A percentile compares a stretch with the other conserved stretches of the same genome.
Evolutionary conservation across 805 yeast genomes (phyloP).

Genomic region (Hanseniaspora mollemarum): DNA sequence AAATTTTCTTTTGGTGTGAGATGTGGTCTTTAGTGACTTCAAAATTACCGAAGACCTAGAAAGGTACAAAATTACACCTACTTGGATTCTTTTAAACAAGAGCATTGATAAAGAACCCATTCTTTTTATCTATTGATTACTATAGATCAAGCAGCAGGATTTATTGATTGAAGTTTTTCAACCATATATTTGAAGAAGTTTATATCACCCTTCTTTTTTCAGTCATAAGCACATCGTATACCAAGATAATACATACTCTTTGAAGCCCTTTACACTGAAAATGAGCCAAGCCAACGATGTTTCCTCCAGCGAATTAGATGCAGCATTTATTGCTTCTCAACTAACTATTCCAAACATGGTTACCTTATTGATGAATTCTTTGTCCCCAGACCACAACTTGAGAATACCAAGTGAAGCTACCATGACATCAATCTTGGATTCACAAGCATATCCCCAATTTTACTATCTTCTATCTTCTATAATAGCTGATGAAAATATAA

Average conservation of each 20-base stretch:
- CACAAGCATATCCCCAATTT: slow-evolving; percentile 65
- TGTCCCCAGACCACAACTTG: slow-evolving; percentile 43
- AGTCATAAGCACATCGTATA: no score
- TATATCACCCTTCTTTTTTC: no score
- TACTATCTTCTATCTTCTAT: slow-evolving; percentile 59
- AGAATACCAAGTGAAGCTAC: slow-evolving; percentile 64
- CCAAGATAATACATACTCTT: no score
- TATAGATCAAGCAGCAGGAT: no score
- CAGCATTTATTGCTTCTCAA: slow-evolving; percentile 2
- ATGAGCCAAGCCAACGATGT: not conserved
- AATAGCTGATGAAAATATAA: slow-evolving; percentile 46
- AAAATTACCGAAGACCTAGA: no score
- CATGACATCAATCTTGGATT: slow-evolving; percentile 58
- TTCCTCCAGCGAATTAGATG: not conserved
- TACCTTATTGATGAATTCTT: slow-evolving; percentile 2
- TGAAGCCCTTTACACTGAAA: not conserved
- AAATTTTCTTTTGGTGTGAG: not conserved
- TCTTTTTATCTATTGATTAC: no score
- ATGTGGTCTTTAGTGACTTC: not conserved
- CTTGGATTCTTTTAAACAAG: no score
- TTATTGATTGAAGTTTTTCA: no score
- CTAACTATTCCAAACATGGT: slow-evolving; percentile 9
- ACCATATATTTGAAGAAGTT: no score
- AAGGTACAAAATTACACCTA: no score
- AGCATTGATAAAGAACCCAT: no score